Percentiles rank a stretch among this genome's conserved stretches.
phyloP scores from a whole-genome alignment of 1,284 basidiomycete genomes.

The Cryptococcus jaspeensis region DNA sequence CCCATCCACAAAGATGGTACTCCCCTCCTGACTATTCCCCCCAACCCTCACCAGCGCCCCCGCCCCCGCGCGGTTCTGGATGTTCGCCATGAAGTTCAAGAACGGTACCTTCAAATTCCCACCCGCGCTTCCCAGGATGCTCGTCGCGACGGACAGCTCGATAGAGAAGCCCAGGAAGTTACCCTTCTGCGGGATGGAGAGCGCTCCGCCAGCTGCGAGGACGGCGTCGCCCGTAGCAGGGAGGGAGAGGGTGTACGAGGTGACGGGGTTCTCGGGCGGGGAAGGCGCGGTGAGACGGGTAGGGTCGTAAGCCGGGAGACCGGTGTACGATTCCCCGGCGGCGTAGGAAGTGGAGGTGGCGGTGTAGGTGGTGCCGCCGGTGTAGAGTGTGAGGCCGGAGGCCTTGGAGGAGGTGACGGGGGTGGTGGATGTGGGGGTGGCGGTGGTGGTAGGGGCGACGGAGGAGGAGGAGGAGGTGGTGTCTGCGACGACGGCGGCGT shows the following conservation, averaged over 20 bases:
- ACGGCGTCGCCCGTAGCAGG: slow-evolving; percentile 25
- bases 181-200: slow-evolving; percentile 58
- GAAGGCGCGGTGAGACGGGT: slow-evolving; percentile 32
- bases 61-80: slow-evolving; percentile 57
- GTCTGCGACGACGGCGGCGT: neutral
- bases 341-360: slow-evolving; percentile 19
- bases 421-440: neutral
- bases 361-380: slow-evolving; percentile 7
- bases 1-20: slow-evolving; percentile 54
- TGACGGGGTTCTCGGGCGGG: slow-evolving; percentile 35
- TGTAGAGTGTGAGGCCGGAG: slow-evolving; percentile 30
- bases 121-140: slow-evolving; percentile 59
- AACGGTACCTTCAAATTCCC: slow-evolving; percentile 56
- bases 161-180: slow-evolving; percentile 69
- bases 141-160: slow-evolving; percentile 67
- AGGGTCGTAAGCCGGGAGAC: slow-evolving; percentile 44
- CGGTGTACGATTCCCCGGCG: slow-evolving; percentile 29
- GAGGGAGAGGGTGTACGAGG: slow-evolving; percentile 22
- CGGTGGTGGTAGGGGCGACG: neutral
- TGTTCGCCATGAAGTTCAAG: slow-evolving; percentile 69
- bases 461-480: neutral
- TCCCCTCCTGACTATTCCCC: slow-evolving; percentile 69
- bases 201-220: slow-evolving; percentile 15
- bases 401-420: slow-evolving; percentile 8
- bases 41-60: slow-evolving; percentile 68